These are phyloP conservation scores for Nakazawaea ishiwadae DNA, from an alignment of 805 yeast species.

Conservation along the genomic window DNA sequence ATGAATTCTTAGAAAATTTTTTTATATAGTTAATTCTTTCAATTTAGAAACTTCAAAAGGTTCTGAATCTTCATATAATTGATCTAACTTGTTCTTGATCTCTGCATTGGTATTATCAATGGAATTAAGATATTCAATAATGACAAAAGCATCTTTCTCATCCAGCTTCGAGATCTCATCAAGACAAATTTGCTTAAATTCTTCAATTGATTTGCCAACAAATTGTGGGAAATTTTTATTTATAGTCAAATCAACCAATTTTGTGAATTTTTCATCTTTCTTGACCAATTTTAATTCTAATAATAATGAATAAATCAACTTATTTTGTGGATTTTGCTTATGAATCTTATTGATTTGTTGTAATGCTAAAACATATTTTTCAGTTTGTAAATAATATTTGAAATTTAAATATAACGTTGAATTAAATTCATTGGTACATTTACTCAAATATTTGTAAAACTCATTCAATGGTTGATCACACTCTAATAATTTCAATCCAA, in stretches of 20 bases:
- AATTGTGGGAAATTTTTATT: slow-evolving; percentile 9
- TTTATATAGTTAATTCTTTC: slow-evolving; percentile 1
- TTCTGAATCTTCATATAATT: background rate
- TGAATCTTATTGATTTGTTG: slow-evolving; percentile 35
- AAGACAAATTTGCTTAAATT: slow-evolving; percentile 6
- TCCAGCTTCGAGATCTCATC: slow-evolving; percentile 3
- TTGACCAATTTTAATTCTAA: slow-evolving; percentile 5
- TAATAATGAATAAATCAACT: slow-evolving; percentile 10
- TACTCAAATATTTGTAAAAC: slow-evolving; percentile 31
- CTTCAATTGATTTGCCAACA: background rate
- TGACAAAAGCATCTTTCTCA: slow-evolving; percentile 1
- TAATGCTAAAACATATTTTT: slow-evolving; percentile 40
- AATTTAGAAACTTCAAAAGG: slow-evolving; percentile 7
- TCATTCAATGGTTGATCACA: slow-evolving; percentile 37
- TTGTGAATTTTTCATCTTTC: slow-evolving; percentile 9
- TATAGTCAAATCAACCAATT: slow-evolving; percentile 10
- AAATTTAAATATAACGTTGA: slow-evolving; percentile 36
- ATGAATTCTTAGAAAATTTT: slow-evolving; percentile 14
- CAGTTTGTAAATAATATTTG: slow-evolving; percentile 25
- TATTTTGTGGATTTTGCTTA: slow-evolving; percentile 13
- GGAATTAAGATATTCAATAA: slow-evolving; percentile 6
- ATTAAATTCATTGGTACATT: slow-evolving; percentile 37
- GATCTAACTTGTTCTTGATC: slow-evolving; percentile 6
- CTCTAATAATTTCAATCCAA: slow-evolving; percentile 44
- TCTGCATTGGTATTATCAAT: background rate